Evolutionary conservation across 164 flowering plant species (phyloP), one percentile per base, ranked within the genome.

Genomic region (Vitis rupestris): DNA sequence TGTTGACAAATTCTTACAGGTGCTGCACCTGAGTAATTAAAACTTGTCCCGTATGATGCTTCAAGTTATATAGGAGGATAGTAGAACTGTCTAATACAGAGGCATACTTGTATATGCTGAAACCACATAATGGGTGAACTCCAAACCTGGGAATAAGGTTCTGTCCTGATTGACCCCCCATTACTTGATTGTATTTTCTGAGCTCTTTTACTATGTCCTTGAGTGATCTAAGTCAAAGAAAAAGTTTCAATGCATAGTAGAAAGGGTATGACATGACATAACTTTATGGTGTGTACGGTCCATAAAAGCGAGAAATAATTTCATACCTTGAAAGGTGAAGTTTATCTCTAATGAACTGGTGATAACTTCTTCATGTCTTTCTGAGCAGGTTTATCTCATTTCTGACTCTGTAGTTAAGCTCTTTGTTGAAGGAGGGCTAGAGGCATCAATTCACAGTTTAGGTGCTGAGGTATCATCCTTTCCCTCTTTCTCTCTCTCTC

Each of bases 371-470:
- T 53, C 61, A 69, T 1, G 47, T 54, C 16, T 44, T 63, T 51
- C 52, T 57, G 50, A 37, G 67, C 80, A 95, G 99, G 99, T 95
- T 64, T 92, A 80, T 83, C 87, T 92, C 62, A 63, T 83, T 69
- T 87, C 71, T 50, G 88, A 90, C 62, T 47, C 61, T 75, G 99
- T 84, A 8, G 77, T 91, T 55, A 95, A 95, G 81, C 81, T 95
- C 55, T 93, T 74, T 78, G 94, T 87, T 65, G 99, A 94, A 83
- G 97, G 76, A 56, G 99, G 99, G 8, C 74, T 90, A 66, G 94
- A 91, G 76, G 76, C 87, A 75, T 85, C 94, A 48, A 67, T 95
- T 64, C 78, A 90, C 78, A 72, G 89, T 79, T 78, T 95, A 72
- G 98, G 92, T 66, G 80, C 96, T 51, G 98, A 92, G 97, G 99